Evolutionary conservation across 2,329 filamentous ascomycete species (phyloP), one percentile per base, ranked within the genome.

Genomic region (Hypoxylon sp.): DNA sequence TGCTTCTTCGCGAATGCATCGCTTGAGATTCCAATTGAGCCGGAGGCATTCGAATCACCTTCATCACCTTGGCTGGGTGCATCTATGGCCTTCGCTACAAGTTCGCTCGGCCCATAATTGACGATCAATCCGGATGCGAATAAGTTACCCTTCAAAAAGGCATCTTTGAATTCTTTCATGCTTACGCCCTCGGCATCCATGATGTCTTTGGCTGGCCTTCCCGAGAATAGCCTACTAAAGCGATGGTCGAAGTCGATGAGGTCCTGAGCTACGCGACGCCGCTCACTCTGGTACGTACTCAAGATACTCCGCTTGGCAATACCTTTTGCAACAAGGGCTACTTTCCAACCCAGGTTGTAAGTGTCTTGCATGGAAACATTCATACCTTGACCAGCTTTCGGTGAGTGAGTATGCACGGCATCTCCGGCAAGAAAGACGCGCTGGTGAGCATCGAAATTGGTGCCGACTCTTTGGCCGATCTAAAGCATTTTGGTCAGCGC

Each of bases 371-470:
- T 90, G 30, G 83, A 87, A 1, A 91, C 86, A 71, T 93, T 93
- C 89, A 92, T 92, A 11, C 90, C 90, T 74, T 91, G 89, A 1
- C 89, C 89, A 0, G 88, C 89, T 73, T 91, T 91, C 19, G 89
- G 89, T 1, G 75, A 75, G 68, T 85, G 83, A 0, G 84, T 87
- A 70, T 86, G 85, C 1, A 88, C 86, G 1, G 89, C 90, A 76
- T 92, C 91, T 1, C 90, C 91, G 0, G 89, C 89, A 2, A 93
- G 82, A 75, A 94, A 93, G 6, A 93, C 83, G 2, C 89, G 84
- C 17, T 85, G 82, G 14, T 82, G 79, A 2, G 81, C 81, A 25
- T 84, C 85, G 75, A 90, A 91, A 25, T 83, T 79, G 0, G 82
- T 84, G 1, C 85, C 87, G 0, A 91, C 85, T 3, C 90, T 82